Percentiles rank a stretch among this genome's conserved stretches.
Evolutionary conservation across 108 stramenopile genomes (phyloP).

Genomic region (Pseudonitzschia multiseries): DNA sequence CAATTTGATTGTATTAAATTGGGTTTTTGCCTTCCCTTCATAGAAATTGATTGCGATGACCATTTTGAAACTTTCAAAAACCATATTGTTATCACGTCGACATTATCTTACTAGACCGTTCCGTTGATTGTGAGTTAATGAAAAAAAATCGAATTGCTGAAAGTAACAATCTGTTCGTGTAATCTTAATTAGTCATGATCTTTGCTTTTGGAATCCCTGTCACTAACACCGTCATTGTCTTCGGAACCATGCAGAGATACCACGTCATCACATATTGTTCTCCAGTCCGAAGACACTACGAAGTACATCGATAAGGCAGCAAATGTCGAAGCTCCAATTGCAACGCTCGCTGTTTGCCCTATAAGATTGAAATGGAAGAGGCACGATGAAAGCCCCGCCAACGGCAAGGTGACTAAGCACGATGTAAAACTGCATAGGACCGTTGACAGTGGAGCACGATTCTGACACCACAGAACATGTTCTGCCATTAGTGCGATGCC

Average conservation of each 20-base stretch:
- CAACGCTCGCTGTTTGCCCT: conserved; percentile 45
- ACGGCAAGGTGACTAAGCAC: conserved; percentile 51
- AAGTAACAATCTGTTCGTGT: too few species aligned
- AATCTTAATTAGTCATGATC: too few species aligned
- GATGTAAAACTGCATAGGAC: conserved; percentile 39
- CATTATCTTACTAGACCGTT: too few species aligned
- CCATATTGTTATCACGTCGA: too few species aligned
- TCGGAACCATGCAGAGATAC: background rate
- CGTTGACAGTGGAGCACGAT: conserved; percentile 54
- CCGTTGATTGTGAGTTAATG: too few species aligned
- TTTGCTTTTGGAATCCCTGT: background rate
- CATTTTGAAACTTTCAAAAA: too few species aligned
- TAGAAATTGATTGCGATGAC: too few species aligned
- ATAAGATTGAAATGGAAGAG: conserved; percentile 42
- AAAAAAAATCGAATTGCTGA: too few species aligned
- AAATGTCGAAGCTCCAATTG: conserved; percentile 47
- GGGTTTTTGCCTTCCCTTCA: too few species aligned
- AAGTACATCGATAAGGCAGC: background rate
- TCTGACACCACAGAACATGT: conserved; percentile 59
- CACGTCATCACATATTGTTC: conserved; percentile 4
- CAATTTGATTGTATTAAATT: too few species aligned
- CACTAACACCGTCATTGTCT: background rate
- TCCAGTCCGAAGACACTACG: conserved; percentile 11
- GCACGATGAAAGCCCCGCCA: conserved; percentile 38
- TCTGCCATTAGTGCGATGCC: conserved; percentile 47